These are phyloP conservation scores for Gossypium schwendimanii DNA, from an alignment of 441 rosid genomes.

Conservation along the genomic window DNA sequence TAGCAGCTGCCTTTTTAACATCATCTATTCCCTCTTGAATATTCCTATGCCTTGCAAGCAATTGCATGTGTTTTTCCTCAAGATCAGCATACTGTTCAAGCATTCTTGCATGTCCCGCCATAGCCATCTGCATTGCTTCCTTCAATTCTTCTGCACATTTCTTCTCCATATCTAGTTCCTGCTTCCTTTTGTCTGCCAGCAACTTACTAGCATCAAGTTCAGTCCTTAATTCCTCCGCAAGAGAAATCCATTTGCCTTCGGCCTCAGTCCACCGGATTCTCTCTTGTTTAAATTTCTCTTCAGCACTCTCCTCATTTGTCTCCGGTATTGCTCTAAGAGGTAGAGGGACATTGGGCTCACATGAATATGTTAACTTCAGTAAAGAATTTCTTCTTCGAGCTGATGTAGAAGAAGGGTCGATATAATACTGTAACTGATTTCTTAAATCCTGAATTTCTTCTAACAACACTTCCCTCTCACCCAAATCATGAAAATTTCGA, in stretches of 20 bases:
- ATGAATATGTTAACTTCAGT: constrained; percentile 50
- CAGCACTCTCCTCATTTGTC: constrained; percentile 46
- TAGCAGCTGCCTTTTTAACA: constrained; percentile 85
- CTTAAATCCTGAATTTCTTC: constrained; percentile 92
- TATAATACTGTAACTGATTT: constrained; percentile 70
- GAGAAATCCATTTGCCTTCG: constrained; percentile 93
- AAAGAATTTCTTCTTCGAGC: constrained; percentile 46
- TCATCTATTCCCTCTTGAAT: constrained; percentile 91
- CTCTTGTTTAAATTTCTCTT: constrained; percentile 59
- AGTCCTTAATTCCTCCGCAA: constrained; percentile 69
- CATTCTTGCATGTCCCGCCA: constrained; percentile 92
- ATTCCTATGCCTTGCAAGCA: constrained; percentile 85
- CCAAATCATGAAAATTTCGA: constrained; percentile 70
- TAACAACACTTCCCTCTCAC: constrained; percentile 85
- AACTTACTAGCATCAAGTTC: constrained; percentile 63
- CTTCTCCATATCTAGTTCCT: constrained; percentile 73
- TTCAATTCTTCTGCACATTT: constrained; percentile 75
- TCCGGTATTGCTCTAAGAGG: constrained; percentile 51
- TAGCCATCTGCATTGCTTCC: constrained; percentile 93
- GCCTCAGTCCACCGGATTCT: constrained; percentile 66
- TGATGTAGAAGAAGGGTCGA: constrained; percentile 56
- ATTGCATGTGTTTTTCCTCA: constrained; percentile 83
- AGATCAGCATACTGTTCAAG: constrained; percentile 96
- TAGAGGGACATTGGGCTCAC: constrained; percentile 40
- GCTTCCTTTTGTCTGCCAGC: constrained; percentile 52